phyloP scores from a whole-genome alignment of 2,329 filamentous ascomycete species.

The Cordyceps fumosorosea region DNA sequence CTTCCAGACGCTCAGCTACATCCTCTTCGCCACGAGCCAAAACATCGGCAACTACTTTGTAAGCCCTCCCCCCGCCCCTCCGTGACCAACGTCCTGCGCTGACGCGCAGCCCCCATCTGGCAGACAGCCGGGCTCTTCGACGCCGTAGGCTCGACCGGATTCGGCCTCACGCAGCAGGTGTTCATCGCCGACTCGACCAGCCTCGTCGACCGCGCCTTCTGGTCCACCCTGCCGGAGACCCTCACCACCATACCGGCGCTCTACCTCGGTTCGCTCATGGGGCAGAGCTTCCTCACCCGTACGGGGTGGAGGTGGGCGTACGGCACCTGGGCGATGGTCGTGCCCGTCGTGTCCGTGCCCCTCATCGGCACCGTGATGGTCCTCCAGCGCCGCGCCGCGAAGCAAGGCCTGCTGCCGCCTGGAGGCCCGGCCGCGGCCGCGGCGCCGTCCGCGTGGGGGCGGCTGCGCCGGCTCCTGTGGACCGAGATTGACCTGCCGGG shows the following conservation, averaged over 20 bases:
- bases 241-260: constrained; percentile 27
- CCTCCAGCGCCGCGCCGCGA: constrained; percentile 23
- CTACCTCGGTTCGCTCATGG: constrained; percentile 26
- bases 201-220: constrained; percentile 53
- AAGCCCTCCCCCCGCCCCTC: no score
- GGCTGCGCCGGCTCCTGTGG: constrained; percentile 22
- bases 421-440: not conserved
- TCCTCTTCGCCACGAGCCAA: constrained; percentile 51
- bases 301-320: constrained; percentile 37
- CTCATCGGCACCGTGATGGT: constrained; percentile 27
- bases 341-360: constrained; percentile 27
- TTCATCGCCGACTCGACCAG: constrained; percentile 57
- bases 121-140: constrained; percentile 51
- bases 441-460: constrained; percentile 10
- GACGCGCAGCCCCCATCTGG: no score
- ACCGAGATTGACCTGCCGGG: constrained; percentile 29
- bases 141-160: constrained; percentile 42
- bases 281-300: constrained; percentile 27
- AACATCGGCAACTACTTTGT: constrained; percentile 47
- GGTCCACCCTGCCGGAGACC: constrained; percentile 50
- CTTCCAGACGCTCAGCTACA: constrained; percentile 36
- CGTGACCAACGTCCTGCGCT: no score
- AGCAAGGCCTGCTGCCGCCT: not conserved
- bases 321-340: constrained; percentile 34
- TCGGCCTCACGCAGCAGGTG: constrained; percentile 32